Conservation (phyloP, 2,329 filamentous ascomycete genomes). For the Colletotrichum spaethianum region DNA sequence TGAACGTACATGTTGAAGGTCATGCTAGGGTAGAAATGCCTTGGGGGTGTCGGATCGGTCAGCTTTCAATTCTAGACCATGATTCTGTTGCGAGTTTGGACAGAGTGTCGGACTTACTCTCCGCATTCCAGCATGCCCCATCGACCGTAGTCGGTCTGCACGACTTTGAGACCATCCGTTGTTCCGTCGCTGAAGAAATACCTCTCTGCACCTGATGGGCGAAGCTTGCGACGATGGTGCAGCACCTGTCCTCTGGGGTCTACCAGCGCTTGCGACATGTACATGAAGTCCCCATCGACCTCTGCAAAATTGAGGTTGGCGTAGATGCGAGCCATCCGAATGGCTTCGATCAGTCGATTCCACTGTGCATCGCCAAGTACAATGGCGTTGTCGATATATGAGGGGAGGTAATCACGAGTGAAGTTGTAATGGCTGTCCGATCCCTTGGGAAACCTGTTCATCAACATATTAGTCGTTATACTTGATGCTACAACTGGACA, state of each 20-base stretch:
- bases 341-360: conserved; percentile 6
- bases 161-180: conserved; percentile 56
- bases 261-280: conserved; percentile 63
- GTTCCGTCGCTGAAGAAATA: conserved; percentile 63
- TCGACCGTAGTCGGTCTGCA: conserved; percentile 55
- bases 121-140: conserved; percentile 64
- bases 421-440: conserved; percentile 18
- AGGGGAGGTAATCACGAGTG: conserved; percentile 1
- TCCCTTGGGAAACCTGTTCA: conserved; percentile 18
- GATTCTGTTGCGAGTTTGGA: too few species aligned
- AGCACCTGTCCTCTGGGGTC: conserved; percentile 55
- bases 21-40: conserved; percentile 21
- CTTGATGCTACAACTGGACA: neutral
- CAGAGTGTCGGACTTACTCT: conserved; percentile 50
- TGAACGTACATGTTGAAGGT: conserved; percentile 31
- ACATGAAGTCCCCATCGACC: conserved; percentile 53
- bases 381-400: conserved; percentile 20
- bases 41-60: neutral
- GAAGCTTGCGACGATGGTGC: conserved; percentile 62
- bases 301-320: conserved; percentile 53
- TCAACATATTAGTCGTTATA: neutral
- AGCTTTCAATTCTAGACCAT: neutral
- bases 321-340: neutral
- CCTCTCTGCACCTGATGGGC: conserved; percentile 67
- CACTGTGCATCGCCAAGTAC: conserved; percentile 9